A percentile compares a stretch with the other conserved stretches of the same genome.
Evolutionary conservation across 768 basidiomycete species (phyloP).

Genomic region (Termitomyces sp.): DNA sequence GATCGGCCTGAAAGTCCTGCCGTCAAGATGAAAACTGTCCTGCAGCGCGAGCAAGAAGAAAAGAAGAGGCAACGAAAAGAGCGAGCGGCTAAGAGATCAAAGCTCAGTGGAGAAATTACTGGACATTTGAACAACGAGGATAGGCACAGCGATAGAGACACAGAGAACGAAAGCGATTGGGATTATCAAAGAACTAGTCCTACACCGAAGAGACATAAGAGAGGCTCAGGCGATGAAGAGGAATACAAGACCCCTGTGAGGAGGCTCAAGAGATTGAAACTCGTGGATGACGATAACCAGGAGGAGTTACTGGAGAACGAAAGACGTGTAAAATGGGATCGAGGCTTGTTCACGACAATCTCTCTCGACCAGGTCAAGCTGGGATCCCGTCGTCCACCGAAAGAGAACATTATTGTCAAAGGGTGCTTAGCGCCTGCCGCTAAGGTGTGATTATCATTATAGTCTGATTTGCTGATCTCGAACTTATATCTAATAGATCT

Average conservation of each 20-base stretch:
- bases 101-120: constrained; percentile 30
- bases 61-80: constrained; percentile 45
- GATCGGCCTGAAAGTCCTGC: constrained; percentile 71
- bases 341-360: constrained; percentile 54
- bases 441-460: constrained; percentile 42
- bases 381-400: constrained; percentile 35
- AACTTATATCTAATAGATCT: constrained; percentile 31
- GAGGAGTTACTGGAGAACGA: constrained; percentile 27
- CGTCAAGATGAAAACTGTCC: constrained; percentile 64
- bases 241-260: constrained; percentile 67
- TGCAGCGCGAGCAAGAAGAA: constrained; percentile 65
- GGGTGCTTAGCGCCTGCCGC: constrained; percentile 65
- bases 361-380: constrained; percentile 61
- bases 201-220: constrained; percentile 34
- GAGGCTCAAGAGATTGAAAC: constrained; percentile 30
- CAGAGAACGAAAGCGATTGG: constrained; percentile 18
- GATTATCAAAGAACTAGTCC: constrained; percentile 15
- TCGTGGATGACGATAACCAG: constrained; percentile 25
- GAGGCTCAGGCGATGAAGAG: constrained; percentile 78
- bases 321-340: constrained; percentile 76
- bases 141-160: constrained; percentile 22
- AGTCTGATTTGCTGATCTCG: background rate
- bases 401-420: constrained; percentile 38
- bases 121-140: constrained; percentile 18
- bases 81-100: constrained; percentile 57